These are phyloP conservation scores for Irpex lacteus DNA, from an alignment of 1,284 basidiomycete genomes.

Conservation along the genomic window DNA sequence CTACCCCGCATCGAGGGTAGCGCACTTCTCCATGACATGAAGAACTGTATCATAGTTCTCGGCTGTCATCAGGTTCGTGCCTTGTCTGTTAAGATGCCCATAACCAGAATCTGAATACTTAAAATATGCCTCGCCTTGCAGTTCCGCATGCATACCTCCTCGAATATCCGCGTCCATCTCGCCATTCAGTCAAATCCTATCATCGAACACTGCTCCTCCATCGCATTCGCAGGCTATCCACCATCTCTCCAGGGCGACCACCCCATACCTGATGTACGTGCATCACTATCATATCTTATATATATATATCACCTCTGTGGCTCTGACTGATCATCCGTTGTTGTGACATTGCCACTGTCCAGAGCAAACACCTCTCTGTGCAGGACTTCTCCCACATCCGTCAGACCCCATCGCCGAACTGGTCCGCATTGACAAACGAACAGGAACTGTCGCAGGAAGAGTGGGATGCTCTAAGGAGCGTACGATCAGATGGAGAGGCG, in stretches of 20 bases:
- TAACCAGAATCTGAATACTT: no score
- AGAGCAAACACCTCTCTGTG: conserved; percentile 41
- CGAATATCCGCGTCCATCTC: conserved; percentile 57
- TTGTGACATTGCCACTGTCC: neutral
- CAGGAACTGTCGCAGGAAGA: conserved; percentile 8
- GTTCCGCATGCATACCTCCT: conserved; percentile 81
- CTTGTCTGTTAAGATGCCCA: neutral
- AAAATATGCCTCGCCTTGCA: conserved; percentile 26
- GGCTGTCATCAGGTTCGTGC: conserved; percentile 71
- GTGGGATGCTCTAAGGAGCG: conserved; percentile 16
- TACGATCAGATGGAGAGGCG: conserved; percentile 2
- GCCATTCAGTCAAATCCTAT: conserved; percentile 66
- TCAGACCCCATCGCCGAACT: conserved; percentile 72
- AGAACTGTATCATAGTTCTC: conserved; percentile 58
- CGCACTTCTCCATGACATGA: conserved; percentile 62
- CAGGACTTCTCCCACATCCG: conserved; percentile 85
- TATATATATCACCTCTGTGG: neutral
- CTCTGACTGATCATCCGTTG: neutral
- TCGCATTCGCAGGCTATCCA: conserved; percentile 65
- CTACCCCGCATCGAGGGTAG: conserved; percentile 67
- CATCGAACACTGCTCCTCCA: conserved; percentile 65
- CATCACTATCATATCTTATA: conserved; percentile 16
- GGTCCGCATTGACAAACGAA: conserved; percentile 35
- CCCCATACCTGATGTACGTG: conserved; percentile 2
- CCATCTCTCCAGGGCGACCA: neutral